These are phyloP conservation scores for Citrullus amarus DNA, from an alignment of 306 rosid species.

Conservation along the genomic window DNA sequence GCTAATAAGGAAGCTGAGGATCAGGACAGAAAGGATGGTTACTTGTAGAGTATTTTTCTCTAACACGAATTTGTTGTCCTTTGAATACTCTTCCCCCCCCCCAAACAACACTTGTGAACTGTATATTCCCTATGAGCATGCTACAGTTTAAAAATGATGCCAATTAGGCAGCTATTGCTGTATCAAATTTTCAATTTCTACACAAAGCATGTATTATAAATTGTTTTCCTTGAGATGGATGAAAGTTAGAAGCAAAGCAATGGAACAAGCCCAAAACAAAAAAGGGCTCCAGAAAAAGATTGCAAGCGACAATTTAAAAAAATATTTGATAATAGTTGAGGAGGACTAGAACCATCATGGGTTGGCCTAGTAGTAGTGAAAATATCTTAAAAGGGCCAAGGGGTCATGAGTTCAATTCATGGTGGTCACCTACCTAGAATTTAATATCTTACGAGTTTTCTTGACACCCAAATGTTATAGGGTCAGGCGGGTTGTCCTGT, in stretches of 20 bases:
- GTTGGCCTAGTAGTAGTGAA: too few species aligned
- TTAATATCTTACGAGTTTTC: too few species aligned
- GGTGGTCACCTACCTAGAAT: too few species aligned
- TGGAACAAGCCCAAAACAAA: background rate
- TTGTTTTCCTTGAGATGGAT: background rate
- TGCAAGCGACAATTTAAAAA: background rate
- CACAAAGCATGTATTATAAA: background rate
- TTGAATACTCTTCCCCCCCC: background rate
- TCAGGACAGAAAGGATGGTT: slow-evolving; percentile 91
- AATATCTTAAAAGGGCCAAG: too few species aligned
- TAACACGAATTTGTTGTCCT: background rate
- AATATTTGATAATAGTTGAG: background rate
- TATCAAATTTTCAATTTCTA: background rate
- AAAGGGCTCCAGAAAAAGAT: background rate
- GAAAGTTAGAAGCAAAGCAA: background rate
- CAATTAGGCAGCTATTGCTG: background rate
- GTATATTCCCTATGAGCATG: background rate
- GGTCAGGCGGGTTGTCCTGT: too few species aligned
- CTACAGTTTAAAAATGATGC: background rate
- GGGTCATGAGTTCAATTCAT: too few species aligned
- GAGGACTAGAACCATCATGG: background rate
- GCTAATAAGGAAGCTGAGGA: slow-evolving; percentile 98
- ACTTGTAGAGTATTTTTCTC: slow-evolving; percentile 17
- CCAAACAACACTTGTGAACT: background rate
- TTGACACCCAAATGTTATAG: too few species aligned